Percentiles rank a stretch among this genome's conserved stretches.
Conservation (phyloP, 129 eudicot genomes). For the Escallonia rubra region DNA sequence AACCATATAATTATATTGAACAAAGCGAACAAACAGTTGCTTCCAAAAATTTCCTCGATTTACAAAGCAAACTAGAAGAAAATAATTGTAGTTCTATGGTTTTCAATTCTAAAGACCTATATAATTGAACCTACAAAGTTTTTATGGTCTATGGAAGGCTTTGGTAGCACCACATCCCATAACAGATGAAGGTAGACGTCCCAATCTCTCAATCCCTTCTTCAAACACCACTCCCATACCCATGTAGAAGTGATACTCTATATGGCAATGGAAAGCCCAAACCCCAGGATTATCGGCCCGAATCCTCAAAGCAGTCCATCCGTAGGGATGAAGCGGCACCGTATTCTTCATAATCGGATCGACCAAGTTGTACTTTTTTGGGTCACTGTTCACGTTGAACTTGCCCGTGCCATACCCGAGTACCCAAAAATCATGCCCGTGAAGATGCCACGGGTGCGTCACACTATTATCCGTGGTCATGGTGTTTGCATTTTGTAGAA, state of each 20-base stretch:
- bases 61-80: too few relatives aligned
- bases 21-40: too few relatives aligned
- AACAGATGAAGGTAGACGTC: conserved; percentile 51
- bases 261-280: conserved; percentile 95
- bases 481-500: conserved; percentile 76
- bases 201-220: conserved; percentile 66
- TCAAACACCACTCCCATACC: conserved; percentile 91
- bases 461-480: conserved; percentile 40
- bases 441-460: conserved; percentile 95
- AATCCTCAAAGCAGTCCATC: conserved; percentile 89
- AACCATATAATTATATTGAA: too few relatives aligned
- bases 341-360: conserved; percentile 86
- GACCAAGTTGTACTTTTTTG: conserved; percentile 49
- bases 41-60: too few relatives aligned
- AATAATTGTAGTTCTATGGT: too few relatives aligned
- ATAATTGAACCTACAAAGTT: neutral
- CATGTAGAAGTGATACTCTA: conserved; percentile 79
- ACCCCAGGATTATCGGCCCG: conserved; percentile 89
- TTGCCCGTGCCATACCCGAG: conserved; percentile 81
- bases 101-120: too few relatives aligned
- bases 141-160: conserved; percentile 38
- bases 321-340: conserved; percentile 64
- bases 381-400: conserved; percentile 46
- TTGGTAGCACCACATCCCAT: conserved; percentile 83
- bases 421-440: conserved; percentile 96